Evolutionary conservation across 2,329 filamentous ascomycete genomes (phyloP).

Genomic region (Didymella sp.): DNA sequence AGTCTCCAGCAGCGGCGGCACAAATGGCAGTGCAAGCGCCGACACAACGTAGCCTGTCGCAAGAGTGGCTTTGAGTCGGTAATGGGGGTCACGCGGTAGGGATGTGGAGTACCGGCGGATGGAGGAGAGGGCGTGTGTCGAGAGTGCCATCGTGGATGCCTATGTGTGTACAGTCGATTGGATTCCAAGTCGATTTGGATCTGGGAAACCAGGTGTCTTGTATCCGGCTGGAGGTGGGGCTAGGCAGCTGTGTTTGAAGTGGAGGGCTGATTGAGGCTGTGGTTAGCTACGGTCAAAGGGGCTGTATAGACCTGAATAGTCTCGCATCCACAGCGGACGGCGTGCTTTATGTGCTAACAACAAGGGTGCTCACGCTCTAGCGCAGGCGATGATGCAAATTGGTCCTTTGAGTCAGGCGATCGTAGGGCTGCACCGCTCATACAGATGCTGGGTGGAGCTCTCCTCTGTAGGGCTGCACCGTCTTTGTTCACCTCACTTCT

Average conservation of each 20-base stretch:
- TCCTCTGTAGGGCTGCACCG: slow-evolving; percentile 1
- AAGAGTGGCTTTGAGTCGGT: slow-evolving; percentile 44
- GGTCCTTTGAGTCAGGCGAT: neutral
- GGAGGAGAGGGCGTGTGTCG: slow-evolving; percentile 41
- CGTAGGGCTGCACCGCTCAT: slow-evolving; percentile 8
- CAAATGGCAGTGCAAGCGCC: slow-evolving; percentile 50
- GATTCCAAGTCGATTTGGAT: neutral
- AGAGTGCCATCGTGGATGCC: slow-evolving; percentile 44
- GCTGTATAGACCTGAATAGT: neutral
- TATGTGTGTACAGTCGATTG: neutral
- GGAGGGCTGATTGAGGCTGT: slow-evolving; percentile 5
- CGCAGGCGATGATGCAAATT: slow-evolving; percentile 14
- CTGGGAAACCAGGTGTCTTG: neutral
- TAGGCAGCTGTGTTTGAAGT: slow-evolving; percentile 4
- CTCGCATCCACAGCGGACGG: neutral
- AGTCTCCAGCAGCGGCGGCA: slow-evolving; percentile 50
- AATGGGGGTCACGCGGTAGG: slow-evolving; percentile 45
- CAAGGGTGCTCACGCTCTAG: slow-evolving; percentile 7
- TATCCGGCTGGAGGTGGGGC: neutral
- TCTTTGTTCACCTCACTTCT: neutral
- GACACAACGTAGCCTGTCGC: slow-evolving; percentile 49
- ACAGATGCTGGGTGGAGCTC: slow-evolving; percentile 9
- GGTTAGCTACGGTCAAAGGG: neutral
- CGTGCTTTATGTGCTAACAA: slow-evolving; percentile 7
- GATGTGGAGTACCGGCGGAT: slow-evolving; percentile 48